Base-by-base conservation (phyloP, 106 monocot genomes). In the Dendrobium huoshanense region DNA sequence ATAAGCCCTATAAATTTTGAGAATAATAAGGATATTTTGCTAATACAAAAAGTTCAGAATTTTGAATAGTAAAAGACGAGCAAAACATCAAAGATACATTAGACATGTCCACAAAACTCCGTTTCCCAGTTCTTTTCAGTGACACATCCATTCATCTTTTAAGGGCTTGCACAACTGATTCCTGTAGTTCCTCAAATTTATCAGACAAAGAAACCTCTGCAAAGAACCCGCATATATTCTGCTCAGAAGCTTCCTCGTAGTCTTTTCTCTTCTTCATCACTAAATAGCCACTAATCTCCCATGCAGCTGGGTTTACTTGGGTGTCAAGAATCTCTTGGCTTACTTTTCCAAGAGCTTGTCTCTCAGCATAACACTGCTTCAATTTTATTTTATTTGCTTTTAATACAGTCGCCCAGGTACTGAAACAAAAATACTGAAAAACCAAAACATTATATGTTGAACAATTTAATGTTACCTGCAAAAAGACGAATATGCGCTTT, bases 211-310 rank as follows among this genome's bases (percentile, higher is more conserved):
- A 92, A 5, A 89, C 91, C 67, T 87, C 89, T 5, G 87, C 83
- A 67, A 92, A 58, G 65, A 92, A 85, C 87, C 84, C 87, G 81
- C 87, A 92, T 4, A 87, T 87, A 51, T 87, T 82, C 25, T 81
- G 79, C 79, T 92, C 91, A 7, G 87, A 82, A 27, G 91, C 89
- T 68, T 81, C 91, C 24, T 85, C 91, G 47, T 84, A 92, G 83
- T 92, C 91, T 54, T 84, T 72, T 83, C 74, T 87, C 79, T 89
- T 75, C 81, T 92, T 92, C 77, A 92, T 72, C 33, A 92, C 91
- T 67, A 92, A 87, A 79, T 89, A 89, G 44, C 91, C 91, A n/a
- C 89, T 87, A 9, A 92, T 92, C 89, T 92, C 91, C 91, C 91
- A 92, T 61, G 78, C 88, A 0, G 91, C 91, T 41, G 91, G 91